phyloP scores from a whole-genome alignment of 139 green algal species.

The Nannochloris sp. region DNA sequence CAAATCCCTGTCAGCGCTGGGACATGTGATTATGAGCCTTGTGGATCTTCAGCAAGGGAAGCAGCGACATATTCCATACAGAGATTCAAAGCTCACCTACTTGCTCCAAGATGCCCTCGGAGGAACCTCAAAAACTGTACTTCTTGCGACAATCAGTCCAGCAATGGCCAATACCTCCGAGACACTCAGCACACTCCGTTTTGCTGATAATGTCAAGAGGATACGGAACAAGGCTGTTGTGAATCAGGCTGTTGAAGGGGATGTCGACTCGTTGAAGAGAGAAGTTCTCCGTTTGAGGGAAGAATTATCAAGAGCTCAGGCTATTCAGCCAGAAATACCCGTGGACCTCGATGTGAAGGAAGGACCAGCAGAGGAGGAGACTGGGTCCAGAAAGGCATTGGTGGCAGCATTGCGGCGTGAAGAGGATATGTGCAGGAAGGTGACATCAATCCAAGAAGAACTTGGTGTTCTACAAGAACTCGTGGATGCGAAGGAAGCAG shows the following conservation, averaged over 20 bases:
- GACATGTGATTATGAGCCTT: slow-evolving; percentile 83
- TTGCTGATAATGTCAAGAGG: slow-evolving; percentile 78
- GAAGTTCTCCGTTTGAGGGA: slow-evolving; percentile 50
- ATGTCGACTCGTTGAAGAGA: slow-evolving; percentile 37
- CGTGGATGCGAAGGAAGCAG: slow-evolving; percentile 28
- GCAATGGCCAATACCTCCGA: slow-evolving; percentile 47
- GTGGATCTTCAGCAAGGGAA: slow-evolving; percentile 53
- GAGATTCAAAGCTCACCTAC: slow-evolving; percentile 93
- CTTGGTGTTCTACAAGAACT: slow-evolving; percentile 33
- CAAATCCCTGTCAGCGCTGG: slow-evolving; percentile 70
- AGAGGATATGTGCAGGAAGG: slow-evolving; percentile 21
- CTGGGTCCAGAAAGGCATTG: slow-evolving; percentile 10
- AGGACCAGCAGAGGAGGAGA: slow-evolving; percentile 19
- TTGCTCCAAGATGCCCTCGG: slow-evolving; percentile 92
- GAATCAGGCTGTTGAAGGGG: slow-evolving; percentile 56
- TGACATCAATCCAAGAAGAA: slow-evolving; percentile 34
- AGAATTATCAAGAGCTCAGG: slow-evolving; percentile 21
- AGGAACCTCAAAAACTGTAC: slow-evolving; percentile 90
- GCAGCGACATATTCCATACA: slow-evolving; percentile 81
- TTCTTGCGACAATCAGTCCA: slow-evolving; percentile 83
- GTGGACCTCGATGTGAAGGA: neutral
- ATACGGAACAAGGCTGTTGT: slow-evolving; percentile 80
- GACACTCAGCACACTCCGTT: slow-evolving; percentile 84
- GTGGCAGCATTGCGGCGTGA: slow-evolving; percentile 36
- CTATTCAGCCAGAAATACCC: neutral